Evolutionary conservation across 1,284 basidiomycete species (phyloP).

Genomic region (Hemileia vastatrix): DNA sequence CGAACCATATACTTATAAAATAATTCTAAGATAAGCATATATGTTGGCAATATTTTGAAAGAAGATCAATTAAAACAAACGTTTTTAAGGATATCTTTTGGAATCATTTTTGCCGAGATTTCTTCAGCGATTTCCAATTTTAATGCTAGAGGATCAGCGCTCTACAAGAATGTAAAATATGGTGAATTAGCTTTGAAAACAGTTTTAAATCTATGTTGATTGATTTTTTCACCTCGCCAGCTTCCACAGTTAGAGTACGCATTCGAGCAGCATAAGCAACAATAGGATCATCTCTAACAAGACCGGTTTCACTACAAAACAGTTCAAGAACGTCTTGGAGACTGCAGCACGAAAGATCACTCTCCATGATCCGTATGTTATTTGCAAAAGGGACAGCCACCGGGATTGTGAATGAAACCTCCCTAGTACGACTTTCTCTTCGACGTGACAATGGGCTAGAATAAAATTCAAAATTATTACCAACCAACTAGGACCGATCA

Average conservation of each 20-base stretch:
- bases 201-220: background rate
- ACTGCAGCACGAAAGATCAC: slow-evolving; percentile 80
- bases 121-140: slow-evolving; percentile 88
- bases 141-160: slow-evolving; percentile 41
- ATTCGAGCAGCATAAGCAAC: slow-evolving; percentile 61
- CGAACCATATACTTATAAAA: slow-evolving; percentile 68
- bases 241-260: slow-evolving; percentile 47
- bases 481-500: slow-evolving; percentile 4
- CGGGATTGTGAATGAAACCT: slow-evolving; percentile 83
- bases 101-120: slow-evolving; percentile 76
- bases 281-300: slow-evolving; percentile 79
- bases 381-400: slow-evolving; percentile 76
- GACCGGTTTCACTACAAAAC: slow-evolving; percentile 66
- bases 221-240: slow-evolving; percentile 55
- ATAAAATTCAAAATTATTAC: background rate
- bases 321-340: slow-evolving; percentile 91
- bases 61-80: slow-evolving; percentile 54
- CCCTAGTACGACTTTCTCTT: slow-evolving; percentile 88
- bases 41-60: background rate
- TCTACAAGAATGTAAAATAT: background rate
- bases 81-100: slow-evolving; percentile 74
- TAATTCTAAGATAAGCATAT: background rate
- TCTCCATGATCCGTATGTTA: slow-evolving; percentile 74
- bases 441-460: slow-evolving; percentile 67
- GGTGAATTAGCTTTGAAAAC: background rate